Evolutionary conservation across 768 basidiomycete species (phyloP).

Genomic region (Porphyrellus cyaneotinctus): DNA sequence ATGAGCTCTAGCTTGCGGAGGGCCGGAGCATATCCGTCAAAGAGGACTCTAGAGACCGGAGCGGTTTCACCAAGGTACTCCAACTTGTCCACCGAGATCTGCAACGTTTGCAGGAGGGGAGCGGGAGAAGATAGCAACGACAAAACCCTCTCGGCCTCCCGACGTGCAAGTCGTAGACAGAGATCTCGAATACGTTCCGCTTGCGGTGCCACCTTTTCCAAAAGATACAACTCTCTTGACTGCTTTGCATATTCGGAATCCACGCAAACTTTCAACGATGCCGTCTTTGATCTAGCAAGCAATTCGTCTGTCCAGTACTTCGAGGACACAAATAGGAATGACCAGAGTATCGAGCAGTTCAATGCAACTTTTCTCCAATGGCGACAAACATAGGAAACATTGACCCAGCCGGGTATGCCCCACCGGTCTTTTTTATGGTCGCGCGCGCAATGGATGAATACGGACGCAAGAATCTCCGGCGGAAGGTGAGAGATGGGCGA

Average conservation of each 20-base stretch:
- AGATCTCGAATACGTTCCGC: conserved; percentile 34
- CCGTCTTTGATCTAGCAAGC: conserved; percentile 42
- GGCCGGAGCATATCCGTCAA: conserved; percentile 32
- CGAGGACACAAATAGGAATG: conserved; percentile 30
- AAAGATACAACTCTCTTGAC: conserved; percentile 25
- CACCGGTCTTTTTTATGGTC: not conserved
- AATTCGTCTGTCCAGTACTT: conserved; percentile 40
- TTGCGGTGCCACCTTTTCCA: conserved; percentile 32
- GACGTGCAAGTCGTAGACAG: conserved; percentile 19
- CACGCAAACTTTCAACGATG: conserved; percentile 21
- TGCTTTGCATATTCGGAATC: conserved; percentile 29
- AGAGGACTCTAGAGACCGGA: conserved; percentile 26
- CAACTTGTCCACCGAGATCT: conserved; percentile 16
- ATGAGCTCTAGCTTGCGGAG: conserved; percentile 36
- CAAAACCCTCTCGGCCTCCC: conserved; percentile 26
- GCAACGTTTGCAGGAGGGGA: conserved; percentile 34
- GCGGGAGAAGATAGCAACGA: conserved; percentile 21
- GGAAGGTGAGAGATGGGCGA: conserved; percentile 20
- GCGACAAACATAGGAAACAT: conserved; percentile 23
- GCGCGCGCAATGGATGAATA: conserved; percentile 18
- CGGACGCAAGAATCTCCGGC: conserved; percentile 18
- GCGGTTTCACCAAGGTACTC: conserved; percentile 17
- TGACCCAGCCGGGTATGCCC: conserved; percentile 19
- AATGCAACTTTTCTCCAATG: conserved; percentile 45
- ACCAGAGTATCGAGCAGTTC: conserved; percentile 41